Evolutionary conservation across 2,329 filamentous ascomycete genomes (phyloP).

Genomic region (Endothia cerciana): DNA sequence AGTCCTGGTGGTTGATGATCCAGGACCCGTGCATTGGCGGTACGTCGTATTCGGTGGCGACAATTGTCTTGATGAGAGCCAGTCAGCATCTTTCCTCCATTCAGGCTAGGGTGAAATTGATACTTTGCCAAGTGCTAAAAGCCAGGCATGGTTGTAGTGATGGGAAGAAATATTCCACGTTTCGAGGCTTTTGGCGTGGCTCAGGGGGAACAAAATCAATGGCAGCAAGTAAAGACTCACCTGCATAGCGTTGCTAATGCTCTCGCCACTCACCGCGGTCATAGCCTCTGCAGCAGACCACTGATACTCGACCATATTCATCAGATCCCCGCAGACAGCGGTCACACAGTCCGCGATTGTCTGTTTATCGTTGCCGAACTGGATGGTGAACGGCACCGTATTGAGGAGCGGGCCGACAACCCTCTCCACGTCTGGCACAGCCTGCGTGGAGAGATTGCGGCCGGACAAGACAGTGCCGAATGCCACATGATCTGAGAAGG

Average conservation of each 20-base stretch:
- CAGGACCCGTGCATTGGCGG: constrained; percentile 2
- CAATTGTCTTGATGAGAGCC: constrained; percentile 7
- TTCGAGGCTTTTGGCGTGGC: too few species aligned
- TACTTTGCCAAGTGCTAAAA: too few species aligned
- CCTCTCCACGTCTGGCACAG: constrained; percentile 1
- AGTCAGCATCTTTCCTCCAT: too few species aligned
- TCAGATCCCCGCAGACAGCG: background rate
- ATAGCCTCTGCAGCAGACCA: constrained; percentile 10
- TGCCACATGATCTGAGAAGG: background rate
- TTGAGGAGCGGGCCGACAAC: constrained; percentile 8
- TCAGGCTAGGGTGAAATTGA: too few species aligned
- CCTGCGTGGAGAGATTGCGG: background rate
- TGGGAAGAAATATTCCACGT: background rate
- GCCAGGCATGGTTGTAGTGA: too few species aligned
- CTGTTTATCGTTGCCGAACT: background rate
- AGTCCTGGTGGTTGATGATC: constrained; percentile 2
- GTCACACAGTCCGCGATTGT: constrained; percentile 3
- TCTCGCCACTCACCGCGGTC: constrained; percentile 4
- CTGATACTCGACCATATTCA: constrained; percentile 11
- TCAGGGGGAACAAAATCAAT: too few species aligned
- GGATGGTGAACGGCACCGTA: constrained; percentile 2
- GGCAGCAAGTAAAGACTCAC: constrained; percentile 6
- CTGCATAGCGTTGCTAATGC: constrained; percentile 9
- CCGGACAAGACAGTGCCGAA: constrained; percentile 10
- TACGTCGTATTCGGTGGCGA: constrained; percentile 10